Evolutionary conservation across 2,329 filamentous ascomycete genomes (phyloP).

Genomic region (Exophiala sp.): DNA sequence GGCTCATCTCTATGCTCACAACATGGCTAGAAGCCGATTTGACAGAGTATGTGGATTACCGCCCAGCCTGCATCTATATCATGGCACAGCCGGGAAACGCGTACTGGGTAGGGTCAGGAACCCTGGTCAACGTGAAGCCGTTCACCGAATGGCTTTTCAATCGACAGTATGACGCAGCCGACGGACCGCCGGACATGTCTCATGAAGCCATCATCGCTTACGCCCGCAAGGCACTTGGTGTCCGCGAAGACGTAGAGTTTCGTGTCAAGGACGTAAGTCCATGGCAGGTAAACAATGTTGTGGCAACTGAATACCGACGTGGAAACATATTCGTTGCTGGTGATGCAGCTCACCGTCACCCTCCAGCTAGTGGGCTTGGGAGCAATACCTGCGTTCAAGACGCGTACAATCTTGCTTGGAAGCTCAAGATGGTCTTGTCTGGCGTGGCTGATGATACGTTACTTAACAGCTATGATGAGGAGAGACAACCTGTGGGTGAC

Average conservation of each 20-base stretch:
- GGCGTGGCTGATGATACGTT: conserved; percentile 28
- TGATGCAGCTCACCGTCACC: conserved; percentile 33
- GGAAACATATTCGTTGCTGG: conserved; percentile 35
- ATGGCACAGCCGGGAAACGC: conserved; percentile 8
- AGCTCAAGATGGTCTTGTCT: conserved; percentile 36
- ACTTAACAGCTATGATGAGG: conserved; percentile 39
- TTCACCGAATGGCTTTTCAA: conserved; percentile 32
- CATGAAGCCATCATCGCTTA: conserved; percentile 10
- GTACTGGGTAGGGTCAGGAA: conserved; percentile 11
- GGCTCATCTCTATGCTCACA: conserved; percentile 8
- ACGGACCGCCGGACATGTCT: conserved; percentile 1
- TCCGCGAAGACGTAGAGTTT: conserved; percentile 28
- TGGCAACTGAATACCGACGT: conserved; percentile 29
- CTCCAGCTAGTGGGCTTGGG: conserved; percentile 33
- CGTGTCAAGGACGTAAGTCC: conserved; percentile 30
- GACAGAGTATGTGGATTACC: conserved; percentile 5
- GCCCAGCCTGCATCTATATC: conserved; percentile 9
- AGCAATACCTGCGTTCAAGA: conserved; percentile 39
- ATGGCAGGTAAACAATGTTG: conserved; percentile 30
- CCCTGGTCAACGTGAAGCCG: conserved; percentile 35
- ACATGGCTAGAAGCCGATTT: conserved; percentile 10
- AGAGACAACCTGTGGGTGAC: conserved; percentile 38
- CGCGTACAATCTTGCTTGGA: conserved; percentile 40
- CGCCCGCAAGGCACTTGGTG: conserved; percentile 28
- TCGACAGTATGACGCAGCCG: conserved; percentile 17